Base-by-base conservation (phyloP, 371 early-diverging fungal genomes). In the Nematocida homosporus region DNA sequence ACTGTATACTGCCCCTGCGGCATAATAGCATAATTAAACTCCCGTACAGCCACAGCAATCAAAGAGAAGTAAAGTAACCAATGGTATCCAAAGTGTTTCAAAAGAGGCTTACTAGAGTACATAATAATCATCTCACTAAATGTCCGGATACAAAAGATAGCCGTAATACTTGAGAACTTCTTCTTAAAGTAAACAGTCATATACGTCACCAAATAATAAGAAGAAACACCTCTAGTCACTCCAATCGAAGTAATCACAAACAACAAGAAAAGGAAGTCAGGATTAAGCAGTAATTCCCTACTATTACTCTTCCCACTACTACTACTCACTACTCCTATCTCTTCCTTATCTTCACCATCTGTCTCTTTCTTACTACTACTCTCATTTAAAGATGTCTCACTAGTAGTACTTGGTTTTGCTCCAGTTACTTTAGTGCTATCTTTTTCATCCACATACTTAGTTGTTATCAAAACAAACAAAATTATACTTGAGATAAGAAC, bases 21-120 rank as follows among this genome's bases (percentile, higher is more conserved):
- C 51, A 72, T 41, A 16, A 47, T 34, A 3, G 61, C 61, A 57
- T 72, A 72, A 51, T 61, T 72, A 51, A 72, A 72, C 48, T 72
- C 75, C 55, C 75, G 41, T 30, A 72, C 8, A 25, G 75, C 63
- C n/a, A 64, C 75, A 16, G 61, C 75, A 10, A 50, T 6, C n/a
- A 72, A 35, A 25, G 75, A 40, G 32, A 59, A 59, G 6, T 57
- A 51, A 5, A 72, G 50, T 2, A 72, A 64, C 75, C 75, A 72
- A 54, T 72, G 47, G 52, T 72, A 72, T 52, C 75, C 75, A 63
- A 72, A 63, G 61, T 20, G 52, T 55, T 61, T 72, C n/a, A 72
- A 44, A 44, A 72, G 75, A 32, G 48, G 50, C 61, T 72, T 72
- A 55, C 75, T 72, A 55, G 60, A 61, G 34, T 72, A 72, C 48